Percentiles rank a stretch among this genome's conserved stretches.
phyloP scores from a whole-genome alignment of 176 grass and related monocot genomes.

The Phoenix roebelenii region DNA sequence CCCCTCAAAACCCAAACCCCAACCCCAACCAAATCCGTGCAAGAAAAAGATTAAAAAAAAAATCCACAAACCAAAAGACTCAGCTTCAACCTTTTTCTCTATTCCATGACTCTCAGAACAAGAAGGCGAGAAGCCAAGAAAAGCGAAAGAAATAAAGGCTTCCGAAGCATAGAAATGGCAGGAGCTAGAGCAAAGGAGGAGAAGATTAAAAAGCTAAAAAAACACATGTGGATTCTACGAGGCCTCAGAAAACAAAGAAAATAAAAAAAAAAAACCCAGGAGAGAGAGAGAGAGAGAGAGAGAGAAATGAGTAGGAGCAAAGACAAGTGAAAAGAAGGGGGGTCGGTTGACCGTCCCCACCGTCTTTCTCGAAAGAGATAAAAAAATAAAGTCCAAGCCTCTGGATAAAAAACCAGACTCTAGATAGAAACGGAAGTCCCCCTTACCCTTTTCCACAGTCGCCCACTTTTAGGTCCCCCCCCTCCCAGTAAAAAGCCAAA shows the following conservation, averaged over 20 bases:
- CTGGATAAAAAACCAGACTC: no score
- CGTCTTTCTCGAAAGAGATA: no score
- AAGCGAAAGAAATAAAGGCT: background rate
- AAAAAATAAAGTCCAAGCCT: no score
- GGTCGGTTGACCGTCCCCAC: no score
- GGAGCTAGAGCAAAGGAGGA: background rate
- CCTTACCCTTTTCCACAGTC: no score
- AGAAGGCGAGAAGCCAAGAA: background rate
- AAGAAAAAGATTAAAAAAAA: background rate
- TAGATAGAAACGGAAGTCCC: no score
- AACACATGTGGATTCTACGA: conserved; percentile 35
- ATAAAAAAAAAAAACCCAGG: no score
- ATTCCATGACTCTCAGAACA: background rate
- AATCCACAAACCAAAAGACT: background rate
- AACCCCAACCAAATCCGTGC: background rate
- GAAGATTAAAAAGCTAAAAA: conserved; percentile 1
- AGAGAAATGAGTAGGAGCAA: no score
- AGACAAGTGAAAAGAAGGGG: no score
- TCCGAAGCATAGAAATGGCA: background rate
- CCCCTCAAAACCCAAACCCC: conserved; percentile 11
- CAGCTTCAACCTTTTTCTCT: conserved; percentile 6
- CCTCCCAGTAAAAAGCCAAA: no score
- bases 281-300: no score
- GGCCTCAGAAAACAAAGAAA: background rate
- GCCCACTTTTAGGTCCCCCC: no score